Base-by-base conservation (phyloP, 1,284 basidiomycete genomes). In the Malassezia slooffiae region DNA sequence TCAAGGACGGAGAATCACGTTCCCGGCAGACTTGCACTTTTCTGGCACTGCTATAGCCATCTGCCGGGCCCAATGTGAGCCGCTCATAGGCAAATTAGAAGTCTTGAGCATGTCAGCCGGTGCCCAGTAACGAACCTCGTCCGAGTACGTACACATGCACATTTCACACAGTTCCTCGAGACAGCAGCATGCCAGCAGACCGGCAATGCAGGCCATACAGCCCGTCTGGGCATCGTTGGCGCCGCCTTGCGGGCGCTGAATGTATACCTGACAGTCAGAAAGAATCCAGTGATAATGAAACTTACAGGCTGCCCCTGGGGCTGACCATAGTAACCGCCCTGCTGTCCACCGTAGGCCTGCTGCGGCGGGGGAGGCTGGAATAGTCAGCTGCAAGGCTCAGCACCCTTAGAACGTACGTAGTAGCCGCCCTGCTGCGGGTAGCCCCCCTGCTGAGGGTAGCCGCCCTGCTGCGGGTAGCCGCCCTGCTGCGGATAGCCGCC, bases 171-270 rank as follows among this genome's bases (percentile, higher is more conserved):
- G 33, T 29, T 57, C 55, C 36, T 55, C 54, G 21, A 50, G 35
- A 34, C 55, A 57, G 40, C 55, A 57, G 42, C 55, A 57, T 8
- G 51, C 42, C 4, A 43, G 41, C 21, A 47, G 32, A 26, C 50
- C 55, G 6, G 40, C 50, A 21, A 57, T 29, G 34, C 55, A 57
- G 12, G 55, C 55, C 34, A 53, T 55, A 39, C 55, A 57, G 21
- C 55, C 55, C 0, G 37, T 26, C 9, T 29, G 47, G 13, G 43
- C 53, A 29, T 37, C 54, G 15, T 28, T 44, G 30, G 50, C 46
- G 28, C 53, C 50, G 17, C 44, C 35, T 42, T 55, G 53, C 13
- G 54, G 55, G 12, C 48, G 53, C 37, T 57, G 55, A 11, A 57
- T 44, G 33, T 57, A 57, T n/a, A 48, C 46, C 38, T 47, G 45